phyloP scores from a whole-genome alignment of 257 asterid genomes.

The Solanum habrochaites region DNA sequence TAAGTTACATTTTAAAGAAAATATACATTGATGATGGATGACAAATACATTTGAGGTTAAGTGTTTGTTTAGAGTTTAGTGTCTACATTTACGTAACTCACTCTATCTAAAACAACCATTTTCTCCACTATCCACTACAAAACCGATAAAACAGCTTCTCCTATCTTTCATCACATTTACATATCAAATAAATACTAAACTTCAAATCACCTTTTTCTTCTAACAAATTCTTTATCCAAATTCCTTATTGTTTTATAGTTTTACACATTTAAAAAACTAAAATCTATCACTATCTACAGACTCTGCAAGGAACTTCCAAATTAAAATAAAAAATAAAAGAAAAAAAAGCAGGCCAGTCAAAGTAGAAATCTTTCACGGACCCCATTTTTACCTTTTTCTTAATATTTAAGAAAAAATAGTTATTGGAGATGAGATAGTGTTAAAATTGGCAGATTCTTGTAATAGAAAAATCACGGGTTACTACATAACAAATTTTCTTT shows the following conservation, averaged over 20 bases:
- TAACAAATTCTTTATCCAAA: neutral
- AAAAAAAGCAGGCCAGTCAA: neutral
- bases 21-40: neutral
- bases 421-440: neutral
- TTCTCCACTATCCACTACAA: neutral
- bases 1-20: neutral
- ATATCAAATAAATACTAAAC: neutral
- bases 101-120: neutral
- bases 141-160: neutral
- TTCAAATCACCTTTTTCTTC: neutral
- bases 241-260: neutral
- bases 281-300: neutral
- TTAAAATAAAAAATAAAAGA: neutral
- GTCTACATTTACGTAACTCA: neutral
- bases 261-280: neutral
- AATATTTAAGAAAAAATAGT: neutral
- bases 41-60: neutral
- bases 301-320: neutral
- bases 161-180: neutral
- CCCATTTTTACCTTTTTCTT: neutral
- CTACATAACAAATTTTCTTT: neutral
- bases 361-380: neutral
- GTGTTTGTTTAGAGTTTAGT: neutral
- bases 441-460: neutral
- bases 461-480: neutral